These are phyloP conservation scores for Globisporangium paddicum DNA, from an alignment of 352 stramenopile genomes.

Conservation along the genomic window DNA sequence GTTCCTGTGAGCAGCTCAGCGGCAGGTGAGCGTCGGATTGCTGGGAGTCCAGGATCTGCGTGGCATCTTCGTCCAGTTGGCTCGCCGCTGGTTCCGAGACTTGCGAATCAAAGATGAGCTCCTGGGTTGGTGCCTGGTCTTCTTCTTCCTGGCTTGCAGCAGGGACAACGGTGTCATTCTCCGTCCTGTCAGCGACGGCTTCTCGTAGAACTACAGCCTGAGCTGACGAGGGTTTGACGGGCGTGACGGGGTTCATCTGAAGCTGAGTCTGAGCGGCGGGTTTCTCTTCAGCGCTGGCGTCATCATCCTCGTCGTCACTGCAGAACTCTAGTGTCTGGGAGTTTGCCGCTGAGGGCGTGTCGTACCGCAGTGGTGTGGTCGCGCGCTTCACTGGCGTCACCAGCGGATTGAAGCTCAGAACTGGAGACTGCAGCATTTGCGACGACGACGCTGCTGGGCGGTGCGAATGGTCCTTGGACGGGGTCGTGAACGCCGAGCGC, in stretches of 20 bases:
- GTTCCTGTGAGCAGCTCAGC: conserved; percentile 15
- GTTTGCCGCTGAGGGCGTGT: conserved; percentile 12
- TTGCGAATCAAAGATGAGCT: conserved; percentile 3
- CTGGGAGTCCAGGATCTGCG: conserved; percentile 11
- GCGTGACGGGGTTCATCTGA: neutral
- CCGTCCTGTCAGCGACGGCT: neutral
- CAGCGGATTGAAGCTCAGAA: neutral
- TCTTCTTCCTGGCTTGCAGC: neutral
- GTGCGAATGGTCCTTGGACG: conserved; percentile 6
- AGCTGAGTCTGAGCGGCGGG: neutral
- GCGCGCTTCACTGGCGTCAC: conserved; percentile 4
- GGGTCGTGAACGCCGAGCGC: conserved; percentile 13
- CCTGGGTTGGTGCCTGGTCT: neutral
- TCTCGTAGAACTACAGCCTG: neutral
- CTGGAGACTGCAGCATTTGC: conserved; percentile 5
- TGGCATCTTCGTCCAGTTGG: conserved; percentile 2
- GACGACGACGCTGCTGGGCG: neutral
- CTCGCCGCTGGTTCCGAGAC: neutral
- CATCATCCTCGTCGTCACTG: conserved; percentile 7
- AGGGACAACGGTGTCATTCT: neutral
- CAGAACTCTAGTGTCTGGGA: conserved; percentile 8
- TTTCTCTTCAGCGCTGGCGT: neutral
- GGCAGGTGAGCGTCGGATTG: conserved; percentile 3
- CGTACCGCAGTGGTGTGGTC: neutral
- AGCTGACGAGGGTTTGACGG: neutral